Evolutionary conservation across 2,329 filamentous ascomycete species (phyloP).

Genomic region (Paraphoma sp.): DNA sequence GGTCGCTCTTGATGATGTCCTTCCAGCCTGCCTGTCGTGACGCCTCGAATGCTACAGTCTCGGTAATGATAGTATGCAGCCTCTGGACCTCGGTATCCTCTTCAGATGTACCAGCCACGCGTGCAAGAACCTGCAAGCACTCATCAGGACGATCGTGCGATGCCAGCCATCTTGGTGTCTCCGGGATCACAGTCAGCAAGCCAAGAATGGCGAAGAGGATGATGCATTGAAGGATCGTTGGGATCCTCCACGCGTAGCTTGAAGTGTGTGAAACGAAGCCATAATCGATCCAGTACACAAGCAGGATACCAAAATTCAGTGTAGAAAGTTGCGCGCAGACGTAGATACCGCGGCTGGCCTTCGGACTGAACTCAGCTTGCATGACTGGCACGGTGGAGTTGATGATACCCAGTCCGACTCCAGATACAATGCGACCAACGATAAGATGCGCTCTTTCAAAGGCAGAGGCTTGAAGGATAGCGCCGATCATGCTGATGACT

Average conservation of each 20-base stretch:
- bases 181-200: conserved; percentile 13
- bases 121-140: conserved; percentile 20
- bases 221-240: conserved; percentile 17
- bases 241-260: conserved; percentile 22
- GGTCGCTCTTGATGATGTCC: conserved; percentile 20
- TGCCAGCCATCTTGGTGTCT: conserved; percentile 22
- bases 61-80: conserved; percentile 20
- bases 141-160: conserved; percentile 22
- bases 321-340: conserved; percentile 25
- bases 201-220: conserved; percentile 15
- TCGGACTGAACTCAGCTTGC: conserved; percentile 24
- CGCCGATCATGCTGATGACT: conserved; percentile 19
- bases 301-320: conserved; percentile 20
- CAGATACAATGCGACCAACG: conserved; percentile 22
- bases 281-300: conserved; percentile 26
- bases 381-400: conserved; percentile 22
- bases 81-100: conserved; percentile 15
- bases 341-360: conserved; percentile 23
- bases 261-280: conserved; percentile 18
- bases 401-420: conserved; percentile 40
- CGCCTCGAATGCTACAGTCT: conserved; percentile 21
- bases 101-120: conserved; percentile 11
- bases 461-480: conserved; percentile 20
- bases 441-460: conserved; percentile 19
- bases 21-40: conserved; percentile 22